phyloP scores from a whole-genome alignment of 2,329 filamentous ascomycete species.

The Phaeophleospora eucalypticola region DNA sequence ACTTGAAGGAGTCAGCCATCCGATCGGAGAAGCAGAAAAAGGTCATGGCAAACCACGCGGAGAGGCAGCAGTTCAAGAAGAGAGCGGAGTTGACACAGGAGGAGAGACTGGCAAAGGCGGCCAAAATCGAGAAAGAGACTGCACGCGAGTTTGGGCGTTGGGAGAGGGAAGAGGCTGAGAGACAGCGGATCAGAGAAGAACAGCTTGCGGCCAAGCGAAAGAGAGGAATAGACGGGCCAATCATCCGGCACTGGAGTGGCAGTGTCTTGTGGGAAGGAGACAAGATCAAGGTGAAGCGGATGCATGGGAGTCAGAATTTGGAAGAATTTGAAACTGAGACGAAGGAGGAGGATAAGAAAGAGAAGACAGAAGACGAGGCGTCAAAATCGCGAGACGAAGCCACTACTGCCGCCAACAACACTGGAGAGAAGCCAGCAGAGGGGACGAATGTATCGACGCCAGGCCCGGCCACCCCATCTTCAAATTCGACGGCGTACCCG shows the following conservation, averaged over 20 bases:
- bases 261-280: slow-evolving; percentile 75
- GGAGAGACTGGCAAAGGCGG: slow-evolving; percentile 52
- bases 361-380: slow-evolving; percentile 7
- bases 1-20: slow-evolving; percentile 69
- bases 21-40: slow-evolving; percentile 65
- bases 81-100: slow-evolving; percentile 82
- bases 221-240: slow-evolving; percentile 79
- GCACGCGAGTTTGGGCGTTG: slow-evolving; percentile 82
- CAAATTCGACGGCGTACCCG: neutral
- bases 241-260: slow-evolving; percentile 93
- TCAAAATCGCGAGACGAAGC: slow-evolving; percentile 3
- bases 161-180: slow-evolving; percentile 87
- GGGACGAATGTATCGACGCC: neutral
- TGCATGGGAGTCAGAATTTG: slow-evolving; percentile 30
- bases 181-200: slow-evolving; percentile 75
- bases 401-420: neutral
- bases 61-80: slow-evolving; percentile 63
- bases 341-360: slow-evolving; percentile 8
- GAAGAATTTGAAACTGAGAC: slow-evolving; percentile 25
- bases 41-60: slow-evolving; percentile 59
- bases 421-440: neutral
- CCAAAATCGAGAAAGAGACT: slow-evolving; percentile 72
- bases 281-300: slow-evolving; percentile 57
- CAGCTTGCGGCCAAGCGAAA: slow-evolving; percentile 85
- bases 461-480: neutral